Conservation (phyloP, 768 basidiomycete genomes). For the Termitomyces bulborhizus region DNA sequence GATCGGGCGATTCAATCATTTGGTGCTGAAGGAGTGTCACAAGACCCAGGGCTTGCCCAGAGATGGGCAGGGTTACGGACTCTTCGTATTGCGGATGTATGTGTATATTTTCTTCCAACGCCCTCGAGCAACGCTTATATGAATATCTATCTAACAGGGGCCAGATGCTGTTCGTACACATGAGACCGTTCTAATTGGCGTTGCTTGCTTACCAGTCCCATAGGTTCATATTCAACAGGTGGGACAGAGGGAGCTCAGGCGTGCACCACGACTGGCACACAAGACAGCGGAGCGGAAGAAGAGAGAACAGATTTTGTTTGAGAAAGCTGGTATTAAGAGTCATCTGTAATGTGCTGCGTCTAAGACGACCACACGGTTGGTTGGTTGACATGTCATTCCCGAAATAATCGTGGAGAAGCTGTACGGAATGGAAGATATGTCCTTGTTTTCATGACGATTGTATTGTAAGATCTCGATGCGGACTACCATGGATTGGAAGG, state of each 20-base stretch:
- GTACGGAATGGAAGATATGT: not conserved
- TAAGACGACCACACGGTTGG: not conserved
- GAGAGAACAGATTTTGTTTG: constrained; percentile 56
- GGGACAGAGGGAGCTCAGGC: constrained; percentile 81
- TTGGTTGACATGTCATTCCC: too few species aligned
- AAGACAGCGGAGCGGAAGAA: constrained; percentile 48
- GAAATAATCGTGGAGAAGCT: not conserved
- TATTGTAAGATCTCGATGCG: too few species aligned
- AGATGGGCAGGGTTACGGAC: constrained; percentile 81
- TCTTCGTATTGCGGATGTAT: constrained; percentile 79
- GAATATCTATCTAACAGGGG: constrained; percentile 36
- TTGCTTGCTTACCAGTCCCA: constrained; percentile 12
- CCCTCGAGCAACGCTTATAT: not conserved
- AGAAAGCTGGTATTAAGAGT: constrained; percentile 55
- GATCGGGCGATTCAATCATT: constrained; percentile 96
- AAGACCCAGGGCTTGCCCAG: constrained; percentile 78
- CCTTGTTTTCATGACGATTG: too few species aligned
- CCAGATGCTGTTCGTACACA: constrained; percentile 61
- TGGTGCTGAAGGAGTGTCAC: constrained; percentile 93
- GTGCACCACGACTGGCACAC: constrained; percentile 55
- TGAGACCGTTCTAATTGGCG: not conserved
- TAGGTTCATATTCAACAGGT: constrained; percentile 95
- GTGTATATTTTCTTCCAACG: constrained; percentile 19
- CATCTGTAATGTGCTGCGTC: constrained; percentile 25
- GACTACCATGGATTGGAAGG: too few species aligned